Evolutionary conservation across 2,329 filamentous ascomycete genomes (phyloP).

Genomic region (Fusarium sp.): DNA sequence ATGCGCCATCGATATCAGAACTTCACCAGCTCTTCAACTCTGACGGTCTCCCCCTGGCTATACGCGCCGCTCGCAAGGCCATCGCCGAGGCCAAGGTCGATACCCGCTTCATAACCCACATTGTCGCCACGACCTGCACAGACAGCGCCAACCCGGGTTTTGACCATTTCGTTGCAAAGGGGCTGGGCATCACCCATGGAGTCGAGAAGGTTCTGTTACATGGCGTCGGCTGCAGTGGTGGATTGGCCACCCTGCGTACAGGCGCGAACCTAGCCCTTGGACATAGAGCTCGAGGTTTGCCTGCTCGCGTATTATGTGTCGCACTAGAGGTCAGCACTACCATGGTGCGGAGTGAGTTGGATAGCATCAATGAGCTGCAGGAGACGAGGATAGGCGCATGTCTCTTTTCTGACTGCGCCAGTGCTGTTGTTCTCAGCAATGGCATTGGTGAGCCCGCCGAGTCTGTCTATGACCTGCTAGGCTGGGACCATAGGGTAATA

Average conservation of each 20-base stretch:
- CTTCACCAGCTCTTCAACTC: slow-evolving; percentile 67
- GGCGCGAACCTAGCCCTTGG: slow-evolving; percentile 76
- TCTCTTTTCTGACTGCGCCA: slow-evolving; percentile 79
- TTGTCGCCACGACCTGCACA: slow-evolving; percentile 76
- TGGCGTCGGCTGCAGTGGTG: slow-evolving; percentile 75
- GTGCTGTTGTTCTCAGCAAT: slow-evolving; percentile 74
- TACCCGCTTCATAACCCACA: slow-evolving; percentile 69
- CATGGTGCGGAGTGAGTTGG: slow-evolving; percentile 73
- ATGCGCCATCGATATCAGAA: slow-evolving; percentile 64
- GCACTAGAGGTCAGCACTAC: slow-evolving; percentile 73
- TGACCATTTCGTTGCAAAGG: slow-evolving; percentile 72
- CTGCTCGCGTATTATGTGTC: slow-evolving; percentile 73
- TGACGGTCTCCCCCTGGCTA: slow-evolving; percentile 69
- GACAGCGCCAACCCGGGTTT: slow-evolving; percentile 77
- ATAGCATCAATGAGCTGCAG: slow-evolving; percentile 69
- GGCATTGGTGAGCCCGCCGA: slow-evolving; percentile 61
- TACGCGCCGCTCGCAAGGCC: slow-evolving; percentile 66
- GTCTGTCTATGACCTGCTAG: slow-evolving; percentile 70
- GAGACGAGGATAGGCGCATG: slow-evolving; percentile 74
- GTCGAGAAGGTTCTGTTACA: slow-evolving; percentile 75
- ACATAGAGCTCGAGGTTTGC: slow-evolving; percentile 67
- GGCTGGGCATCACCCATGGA: slow-evolving; percentile 66
- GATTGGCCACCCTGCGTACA: slow-evolving; percentile 70
- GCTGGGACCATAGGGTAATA: slow-evolving; percentile 73
- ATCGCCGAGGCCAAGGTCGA: slow-evolving; percentile 66